Conservation (phyloP, 306 rosid genomes). For the Cucumis cinereus region DNA sequence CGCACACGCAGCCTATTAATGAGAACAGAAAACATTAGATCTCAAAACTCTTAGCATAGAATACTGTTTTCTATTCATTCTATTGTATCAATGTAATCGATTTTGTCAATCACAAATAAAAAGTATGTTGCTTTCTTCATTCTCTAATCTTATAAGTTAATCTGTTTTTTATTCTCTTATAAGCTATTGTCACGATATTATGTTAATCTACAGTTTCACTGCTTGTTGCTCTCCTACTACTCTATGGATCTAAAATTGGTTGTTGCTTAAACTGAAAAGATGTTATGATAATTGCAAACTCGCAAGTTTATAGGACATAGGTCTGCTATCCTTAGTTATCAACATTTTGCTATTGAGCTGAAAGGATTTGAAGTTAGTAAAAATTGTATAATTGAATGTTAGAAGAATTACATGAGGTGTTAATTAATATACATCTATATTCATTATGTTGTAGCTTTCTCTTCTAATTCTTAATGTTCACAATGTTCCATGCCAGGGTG, state of each 20-base stretch:
- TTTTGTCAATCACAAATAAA: background rate
- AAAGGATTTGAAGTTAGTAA: background rate
- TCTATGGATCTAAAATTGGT: background rate
- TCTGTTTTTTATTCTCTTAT: constrained; percentile 15
- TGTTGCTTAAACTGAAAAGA: background rate
- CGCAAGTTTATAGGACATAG: background rate
- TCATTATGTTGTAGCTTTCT: background rate
- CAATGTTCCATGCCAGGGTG: constrained; percentile 59
- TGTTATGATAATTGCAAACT: background rate
- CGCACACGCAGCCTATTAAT: background rate
- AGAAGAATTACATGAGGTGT: background rate
- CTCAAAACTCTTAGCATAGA: background rate
- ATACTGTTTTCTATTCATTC: background rate
- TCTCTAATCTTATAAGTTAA: background rate
- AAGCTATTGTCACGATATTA: background rate
- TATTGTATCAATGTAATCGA: background rate
- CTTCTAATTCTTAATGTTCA: constrained; percentile 8
- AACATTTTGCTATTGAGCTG: background rate
- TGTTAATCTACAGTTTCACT: background rate
- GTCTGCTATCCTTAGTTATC: background rate
- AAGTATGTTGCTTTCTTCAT: background rate
- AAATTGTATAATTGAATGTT: background rate
- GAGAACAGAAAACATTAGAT: background rate
- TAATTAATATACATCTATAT: background rate
- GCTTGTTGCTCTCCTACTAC: background rate